Evolutionary conservation across 2,329 filamentous ascomycete species (phyloP).

Genomic region (Calonectria pteridis): DNA sequence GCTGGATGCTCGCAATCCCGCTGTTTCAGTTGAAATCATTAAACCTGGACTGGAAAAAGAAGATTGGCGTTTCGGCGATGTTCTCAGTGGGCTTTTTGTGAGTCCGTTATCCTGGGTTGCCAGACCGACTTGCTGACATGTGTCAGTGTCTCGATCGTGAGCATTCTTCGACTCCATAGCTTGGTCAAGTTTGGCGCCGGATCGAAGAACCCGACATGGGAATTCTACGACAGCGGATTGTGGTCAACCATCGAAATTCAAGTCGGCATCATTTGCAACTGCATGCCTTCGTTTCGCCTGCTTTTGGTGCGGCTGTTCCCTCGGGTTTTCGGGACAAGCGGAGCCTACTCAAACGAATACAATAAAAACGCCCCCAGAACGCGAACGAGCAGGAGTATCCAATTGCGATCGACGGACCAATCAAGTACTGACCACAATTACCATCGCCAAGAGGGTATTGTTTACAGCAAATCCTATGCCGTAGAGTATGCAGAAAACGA

Average conservation of each 20-base stretch:
- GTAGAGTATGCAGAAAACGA: conserved; percentile 50
- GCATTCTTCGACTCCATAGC: conserved; percentile 51
- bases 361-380: not conserved
- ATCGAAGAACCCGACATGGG: conserved; percentile 50
- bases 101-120: not conserved
- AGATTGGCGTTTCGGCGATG: conserved; percentile 62
- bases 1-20: conserved; percentile 65
- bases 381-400: not conserved
- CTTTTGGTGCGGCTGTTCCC: conserved; percentile 56
- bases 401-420: not conserved
- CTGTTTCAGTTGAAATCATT: conserved; percentile 58
- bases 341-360: conserved; percentile 37
- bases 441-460: conserved; percentile 25
- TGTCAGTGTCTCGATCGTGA: conserved; percentile 50
- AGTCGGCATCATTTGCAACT: conserved; percentile 55
- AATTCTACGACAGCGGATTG: conserved; percentile 46
- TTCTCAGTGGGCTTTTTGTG: conserved; percentile 61
- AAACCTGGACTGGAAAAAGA: conserved; percentile 61
- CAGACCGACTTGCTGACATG: not conserved
- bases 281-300: conserved; percentile 52
- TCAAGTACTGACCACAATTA: not conserved
- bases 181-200: conserved; percentile 48
- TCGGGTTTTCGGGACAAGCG: conserved; percentile 45
- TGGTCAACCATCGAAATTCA: conserved; percentile 57
- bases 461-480: conserved; percentile 46